Conservation (phyloP, 2,329 filamentous ascomycete species). For the Trichoderma simmonsii region DNA sequence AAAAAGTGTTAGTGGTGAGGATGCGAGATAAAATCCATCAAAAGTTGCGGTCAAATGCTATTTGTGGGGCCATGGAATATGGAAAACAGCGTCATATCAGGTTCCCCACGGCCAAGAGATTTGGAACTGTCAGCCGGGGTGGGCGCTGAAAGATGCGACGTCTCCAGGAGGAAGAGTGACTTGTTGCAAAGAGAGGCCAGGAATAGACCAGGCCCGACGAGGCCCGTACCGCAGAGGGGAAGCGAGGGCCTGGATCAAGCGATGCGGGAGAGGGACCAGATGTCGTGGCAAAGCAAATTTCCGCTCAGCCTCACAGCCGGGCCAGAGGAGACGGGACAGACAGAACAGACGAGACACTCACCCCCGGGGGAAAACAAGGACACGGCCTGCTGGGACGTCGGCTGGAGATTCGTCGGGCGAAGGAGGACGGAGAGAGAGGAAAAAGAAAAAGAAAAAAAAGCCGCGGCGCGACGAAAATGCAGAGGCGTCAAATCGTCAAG, state of each 20-base stretch:
- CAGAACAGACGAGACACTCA: not conserved
- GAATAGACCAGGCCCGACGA: not conserved
- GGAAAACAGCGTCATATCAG: slow-evolving; percentile 14
- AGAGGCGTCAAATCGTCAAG: slow-evolving; percentile 13
- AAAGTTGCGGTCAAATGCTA: slow-evolving; percentile 19
- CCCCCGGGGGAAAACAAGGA: slow-evolving; percentile 4
- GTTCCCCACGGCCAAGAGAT: slow-evolving; percentile 15
- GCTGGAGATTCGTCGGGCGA: slow-evolving; percentile 10
- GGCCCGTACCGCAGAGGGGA: slow-evolving; percentile 9
- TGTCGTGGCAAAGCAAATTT: not conserved
- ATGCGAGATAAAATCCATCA: slow-evolving; percentile 16
- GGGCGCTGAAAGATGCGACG: slow-evolving; percentile 12
- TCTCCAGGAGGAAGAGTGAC: not conserved
- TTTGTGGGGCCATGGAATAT: slow-evolving; percentile 16
- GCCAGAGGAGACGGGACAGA: not conserved
- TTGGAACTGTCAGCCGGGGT: not conserved
- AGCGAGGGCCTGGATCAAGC: slow-evolving; percentile 14
- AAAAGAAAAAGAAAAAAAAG: slow-evolving; percentile 1
- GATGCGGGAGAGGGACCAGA: not conserved
- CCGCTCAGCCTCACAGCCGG: slow-evolving; percentile 3
- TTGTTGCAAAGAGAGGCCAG: not conserved
- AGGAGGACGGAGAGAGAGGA: not conserved
- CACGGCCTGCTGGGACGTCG: not conserved
- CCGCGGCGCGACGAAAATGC: not conserved
- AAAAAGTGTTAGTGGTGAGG: slow-evolving; percentile 2